Percentiles rank a stretch among this genome's conserved stretches.
phyloP scores from a whole-genome alignment of 441 rosid species.

The Brassica hybrid region DNA sequence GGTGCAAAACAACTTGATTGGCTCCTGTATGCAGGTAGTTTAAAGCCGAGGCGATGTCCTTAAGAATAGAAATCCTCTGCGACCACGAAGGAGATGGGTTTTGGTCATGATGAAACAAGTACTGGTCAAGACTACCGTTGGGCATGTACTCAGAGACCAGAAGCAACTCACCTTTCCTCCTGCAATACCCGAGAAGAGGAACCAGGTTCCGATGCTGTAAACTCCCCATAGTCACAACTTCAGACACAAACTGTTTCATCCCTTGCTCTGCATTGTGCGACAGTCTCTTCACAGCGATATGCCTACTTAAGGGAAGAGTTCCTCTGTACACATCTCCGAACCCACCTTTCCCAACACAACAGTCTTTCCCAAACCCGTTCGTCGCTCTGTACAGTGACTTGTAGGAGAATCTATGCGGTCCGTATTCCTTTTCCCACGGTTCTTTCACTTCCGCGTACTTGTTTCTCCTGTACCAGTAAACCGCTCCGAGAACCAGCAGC shows the following conservation, averaged over 20 bases:
- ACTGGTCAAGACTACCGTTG: conserved; percentile 28
- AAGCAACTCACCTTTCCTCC: conserved; percentile 22
- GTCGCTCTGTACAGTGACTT: conserved; percentile 44
- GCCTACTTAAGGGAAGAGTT: conserved; percentile 37
- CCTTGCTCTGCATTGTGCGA: conserved; percentile 50
- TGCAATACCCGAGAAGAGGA: conserved; percentile 37
- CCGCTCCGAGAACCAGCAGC: conserved; percentile 5
- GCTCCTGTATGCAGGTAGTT: conserved; percentile 64
- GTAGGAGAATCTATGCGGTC: conserved; percentile 52
- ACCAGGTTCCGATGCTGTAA: conserved; percentile 18
- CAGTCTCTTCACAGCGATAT: conserved; percentile 52
- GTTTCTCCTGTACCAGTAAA: conserved; percentile 20
- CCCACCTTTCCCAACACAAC: conserved; percentile 45
- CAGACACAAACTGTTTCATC: conserved; percentile 60
- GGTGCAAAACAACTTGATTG: conserved; percentile 60
- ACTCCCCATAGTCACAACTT: conserved; percentile 50
- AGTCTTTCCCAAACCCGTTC: conserved; percentile 27
- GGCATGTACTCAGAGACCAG: conserved; percentile 38
- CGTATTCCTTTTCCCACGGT: conserved; percentile 52
- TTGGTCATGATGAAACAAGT: conserved; percentile 16
- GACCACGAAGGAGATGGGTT: conserved; percentile 33
- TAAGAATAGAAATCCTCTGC: conserved; percentile 34
- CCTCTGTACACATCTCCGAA: conserved; percentile 49
- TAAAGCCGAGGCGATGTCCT: conserved; percentile 60
- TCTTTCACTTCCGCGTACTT: conserved; percentile 44